Evolutionary conservation across 345 rosid species (phyloP).

Genomic region (Bruguiera gymnorhiza): DNA sequence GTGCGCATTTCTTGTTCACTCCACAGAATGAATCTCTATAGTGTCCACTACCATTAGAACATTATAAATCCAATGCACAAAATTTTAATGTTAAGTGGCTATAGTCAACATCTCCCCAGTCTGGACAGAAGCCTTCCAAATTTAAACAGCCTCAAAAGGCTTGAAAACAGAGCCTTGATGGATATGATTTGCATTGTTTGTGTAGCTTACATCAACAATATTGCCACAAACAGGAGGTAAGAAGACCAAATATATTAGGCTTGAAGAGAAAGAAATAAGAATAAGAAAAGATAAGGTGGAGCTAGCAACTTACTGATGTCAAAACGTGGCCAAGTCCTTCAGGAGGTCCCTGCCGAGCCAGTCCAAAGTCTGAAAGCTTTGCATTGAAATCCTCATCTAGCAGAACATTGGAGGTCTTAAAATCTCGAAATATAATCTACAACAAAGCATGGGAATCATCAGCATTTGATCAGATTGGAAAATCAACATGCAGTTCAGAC

Average conservation of each 20-base stretch:
- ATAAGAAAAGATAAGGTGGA: not conserved
- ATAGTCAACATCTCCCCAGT: too few species aligned
- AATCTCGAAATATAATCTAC: slow-evolving; percentile 90
- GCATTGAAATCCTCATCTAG: slow-evolving; percentile 82
- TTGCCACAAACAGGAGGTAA: too few species aligned
- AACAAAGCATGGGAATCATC: slow-evolving; percentile 12
- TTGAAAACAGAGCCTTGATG: too few species aligned
- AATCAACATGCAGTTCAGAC: not conserved
- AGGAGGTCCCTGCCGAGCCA: slow-evolving; percentile 91
- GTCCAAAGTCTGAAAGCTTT: slow-evolving; percentile 93
- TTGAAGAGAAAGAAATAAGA: not conserved
- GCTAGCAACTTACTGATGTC: slow-evolving; percentile 59
- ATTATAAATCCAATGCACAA: not conserved
- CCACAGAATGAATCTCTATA: too few species aligned
- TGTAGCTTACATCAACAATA: too few species aligned
- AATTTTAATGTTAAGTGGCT: too few species aligned
- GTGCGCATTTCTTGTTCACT: too few species aligned
- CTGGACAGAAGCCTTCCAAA: too few species aligned
- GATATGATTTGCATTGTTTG: too few species aligned
- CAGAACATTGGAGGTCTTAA: slow-evolving; percentile 83
- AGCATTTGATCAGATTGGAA: slow-evolving; percentile 9
- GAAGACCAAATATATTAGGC: too few species aligned
- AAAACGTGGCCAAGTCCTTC: slow-evolving; percentile 87
- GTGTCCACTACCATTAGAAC: too few species aligned
- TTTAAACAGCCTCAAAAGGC: too few species aligned